A percentile compares a stretch with the other conserved stretches of the same genome.
These are phyloP conservation scores for Aureoboletus auriporus DNA, from an alignment of 768 basidiomycete genomes.

Conservation along the genomic window DNA sequence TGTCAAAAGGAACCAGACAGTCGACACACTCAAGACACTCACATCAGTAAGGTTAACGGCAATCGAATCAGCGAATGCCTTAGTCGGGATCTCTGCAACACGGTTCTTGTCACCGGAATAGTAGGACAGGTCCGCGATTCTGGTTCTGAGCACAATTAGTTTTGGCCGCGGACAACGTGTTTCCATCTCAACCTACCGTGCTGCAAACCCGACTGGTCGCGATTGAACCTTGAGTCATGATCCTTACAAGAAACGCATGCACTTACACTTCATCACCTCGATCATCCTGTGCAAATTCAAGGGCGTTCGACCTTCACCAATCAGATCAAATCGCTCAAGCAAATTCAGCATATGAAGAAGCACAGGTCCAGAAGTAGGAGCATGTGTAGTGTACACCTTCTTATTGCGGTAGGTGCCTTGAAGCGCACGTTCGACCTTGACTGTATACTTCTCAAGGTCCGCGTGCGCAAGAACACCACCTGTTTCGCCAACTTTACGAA, in stretches of 20 bases:
- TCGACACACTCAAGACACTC: slow-evolving; percentile 23
- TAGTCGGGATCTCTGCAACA: slow-evolving; percentile 64
- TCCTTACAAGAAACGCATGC: slow-evolving; percentile 13
- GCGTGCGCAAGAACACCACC: slow-evolving; percentile 78
- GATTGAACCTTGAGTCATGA: slow-evolving; percentile 4
- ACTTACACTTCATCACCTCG: slow-evolving; percentile 80
- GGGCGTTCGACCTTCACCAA: slow-evolving; percentile 48
- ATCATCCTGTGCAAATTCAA: slow-evolving; percentile 76
- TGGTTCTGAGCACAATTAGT: slow-evolving; percentile 50
- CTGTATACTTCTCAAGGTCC: slow-evolving; percentile 70
- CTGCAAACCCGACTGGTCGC: slow-evolving; percentile 58
- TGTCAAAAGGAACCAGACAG: background rate
- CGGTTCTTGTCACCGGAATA: slow-evolving; percentile 48
- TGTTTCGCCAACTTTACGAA: slow-evolving; percentile 62
- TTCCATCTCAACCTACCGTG: slow-evolving; percentile 36
- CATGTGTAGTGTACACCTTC: slow-evolving; percentile 79
- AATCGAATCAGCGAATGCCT: slow-evolving; percentile 60
- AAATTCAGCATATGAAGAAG: slow-evolving; percentile 90
- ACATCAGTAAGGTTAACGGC: slow-evolving; percentile 80
- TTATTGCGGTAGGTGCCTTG: slow-evolving; percentile 72
- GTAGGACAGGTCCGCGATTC: slow-evolving; percentile 72
- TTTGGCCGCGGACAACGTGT: slow-evolving; percentile 6
- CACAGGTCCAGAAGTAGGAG: slow-evolving; percentile 89
- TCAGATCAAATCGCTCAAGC: slow-evolving; percentile 65
- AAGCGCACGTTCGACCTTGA: slow-evolving; percentile 69